phyloP scores from a whole-genome alignment of 2,329 filamentous ascomycete genomes.

The Botryotinia narcissicola region DNA sequence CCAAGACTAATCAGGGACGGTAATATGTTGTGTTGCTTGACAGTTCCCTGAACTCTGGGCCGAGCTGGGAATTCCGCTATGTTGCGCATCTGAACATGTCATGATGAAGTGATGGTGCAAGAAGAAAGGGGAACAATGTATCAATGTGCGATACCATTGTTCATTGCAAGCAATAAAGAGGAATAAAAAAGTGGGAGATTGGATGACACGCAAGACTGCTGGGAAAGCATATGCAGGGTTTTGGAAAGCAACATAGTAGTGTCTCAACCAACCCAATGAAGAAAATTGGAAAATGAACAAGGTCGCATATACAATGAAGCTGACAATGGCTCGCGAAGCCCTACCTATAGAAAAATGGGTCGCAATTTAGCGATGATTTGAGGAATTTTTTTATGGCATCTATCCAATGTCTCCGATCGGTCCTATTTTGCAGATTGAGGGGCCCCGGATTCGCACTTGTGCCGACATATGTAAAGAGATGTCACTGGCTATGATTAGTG shows the following conservation, averaged over 20 bases:
- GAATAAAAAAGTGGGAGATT: neutral
- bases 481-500: neutral
- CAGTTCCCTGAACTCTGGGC: neutral
- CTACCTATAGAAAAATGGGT: neutral
- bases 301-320: neutral
- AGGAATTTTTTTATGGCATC: neutral
- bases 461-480: neutral
- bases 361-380: neutral
- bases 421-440: neutral
- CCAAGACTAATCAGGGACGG: neutral
- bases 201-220: neutral
- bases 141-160: neutral
- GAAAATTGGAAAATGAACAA: neutral
- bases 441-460: constrained; percentile 4
- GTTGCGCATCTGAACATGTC: neutral
- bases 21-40: neutral
- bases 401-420: neutral
- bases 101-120: neutral
- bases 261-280: neutral
- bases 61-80: neutral
- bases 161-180: neutral
- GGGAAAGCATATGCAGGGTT: neutral
- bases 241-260: neutral
- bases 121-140: neutral
- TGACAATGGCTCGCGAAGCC: neutral